Evolutionary conservation across 768 basidiomycete species (phyloP), one percentile per base, ranked within the genome.

Genomic region (Russula emetica): DNA sequence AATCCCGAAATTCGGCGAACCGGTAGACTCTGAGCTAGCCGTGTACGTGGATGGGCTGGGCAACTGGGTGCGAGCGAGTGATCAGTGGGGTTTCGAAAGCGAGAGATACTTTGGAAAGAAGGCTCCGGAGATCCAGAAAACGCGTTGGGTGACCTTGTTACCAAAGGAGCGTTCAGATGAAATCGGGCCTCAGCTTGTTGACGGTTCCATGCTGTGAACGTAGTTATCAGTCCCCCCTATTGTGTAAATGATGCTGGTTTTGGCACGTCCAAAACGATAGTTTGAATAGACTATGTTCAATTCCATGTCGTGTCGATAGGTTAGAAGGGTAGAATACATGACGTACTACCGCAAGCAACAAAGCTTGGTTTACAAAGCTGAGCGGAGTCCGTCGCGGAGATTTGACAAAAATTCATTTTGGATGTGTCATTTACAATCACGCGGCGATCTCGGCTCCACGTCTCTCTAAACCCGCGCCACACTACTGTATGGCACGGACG

Each of bases 21-120:
- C 71, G 7, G 63, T 79, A 14, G 78, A 82, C 62, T 53, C 69
- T 0, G 71, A 78, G 32, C 71, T 80, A 4, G 66, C 69, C 13
- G 61, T 60, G 7, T 82, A 80, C 54, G 70, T 76, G 10, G 71
- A 81, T 55, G 79, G 79, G 0, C 62, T 82, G 1, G 80, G 74
- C 10, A 77, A 79, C 54, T 82, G 79, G 78, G 76, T 80, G 0
- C 71, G 78, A 7, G 78, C 73, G 3, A 74, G 72, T 44, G 74
- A 78, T 42, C 68, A 63, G 5, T 82, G 81, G 81, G 74, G 73
- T 36, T 81, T 79, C 60, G 79, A 81, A 54, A 68, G 67, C 58
- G 64, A 68, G 61, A 57, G 67, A 42, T 68, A 68, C 49, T 68
- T 68, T 24, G 67, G 67, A 14, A 68, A 66, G 57, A 62, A 38